Conservation (phyloP, 148 eudicot species). For the Talinum fruticosum region DNA sequence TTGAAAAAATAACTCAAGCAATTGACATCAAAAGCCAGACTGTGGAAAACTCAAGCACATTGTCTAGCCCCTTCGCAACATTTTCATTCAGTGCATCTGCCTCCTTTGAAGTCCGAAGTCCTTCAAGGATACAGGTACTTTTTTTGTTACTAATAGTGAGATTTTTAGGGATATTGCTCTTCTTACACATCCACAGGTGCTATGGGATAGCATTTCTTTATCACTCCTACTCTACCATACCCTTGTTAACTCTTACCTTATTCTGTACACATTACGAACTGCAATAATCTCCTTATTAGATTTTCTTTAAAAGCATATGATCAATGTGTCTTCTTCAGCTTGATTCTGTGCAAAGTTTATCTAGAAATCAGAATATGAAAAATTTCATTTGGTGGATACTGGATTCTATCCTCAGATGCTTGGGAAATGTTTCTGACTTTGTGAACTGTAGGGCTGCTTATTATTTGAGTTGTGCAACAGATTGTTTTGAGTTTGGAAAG, state of each 20-base stretch:
- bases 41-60: conserved; percentile 65
- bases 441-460: background rate
- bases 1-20: conserved; percentile 66
- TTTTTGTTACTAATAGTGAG: too few species aligned
- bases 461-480: background rate
- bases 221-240: too few species aligned
- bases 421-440: background rate
- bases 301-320: too few species aligned
- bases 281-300: background rate
- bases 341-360: background rate
- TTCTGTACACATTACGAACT: too few species aligned
- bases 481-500: background rate
- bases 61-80: conserved; percentile 77
- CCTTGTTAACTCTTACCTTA: too few species aligned
- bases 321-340: background rate
- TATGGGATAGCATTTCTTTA: too few species aligned
- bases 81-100: conserved; percentile 86
- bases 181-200: too few species aligned
- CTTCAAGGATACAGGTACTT: conserved; percentile 89
- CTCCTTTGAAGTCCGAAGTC: conserved; percentile 73
- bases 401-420: background rate
- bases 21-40: conserved; percentile 52
- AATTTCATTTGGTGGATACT: too few species aligned
- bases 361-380: background rate
- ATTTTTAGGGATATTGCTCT: too few species aligned